Conservation (phyloP, 768 basidiomycete genomes). For the Termitomyces sp. region DNA sequence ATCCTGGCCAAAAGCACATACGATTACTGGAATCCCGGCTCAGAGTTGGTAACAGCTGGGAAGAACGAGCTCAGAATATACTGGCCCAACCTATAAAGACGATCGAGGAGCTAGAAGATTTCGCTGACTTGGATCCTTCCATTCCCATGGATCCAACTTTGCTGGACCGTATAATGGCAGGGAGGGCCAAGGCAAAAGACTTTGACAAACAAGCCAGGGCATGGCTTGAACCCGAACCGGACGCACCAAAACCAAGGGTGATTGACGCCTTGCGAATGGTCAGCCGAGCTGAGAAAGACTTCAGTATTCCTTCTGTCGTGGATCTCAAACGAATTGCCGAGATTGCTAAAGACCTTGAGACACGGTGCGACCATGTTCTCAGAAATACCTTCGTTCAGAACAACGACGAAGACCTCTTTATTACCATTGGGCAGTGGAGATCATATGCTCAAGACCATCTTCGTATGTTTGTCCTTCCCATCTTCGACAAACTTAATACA, state of each 20-base stretch:
- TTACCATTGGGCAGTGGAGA: conserved; percentile 70
- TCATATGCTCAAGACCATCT: conserved; percentile 68
- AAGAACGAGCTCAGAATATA: conserved; percentile 58
- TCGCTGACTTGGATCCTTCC: conserved; percentile 56
- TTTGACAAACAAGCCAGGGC: conserved; percentile 73
- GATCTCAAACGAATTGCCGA: conserved; percentile 68
- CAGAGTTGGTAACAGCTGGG: conserved; percentile 73
- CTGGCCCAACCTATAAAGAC: conserved; percentile 69
- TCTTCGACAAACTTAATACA: conserved; percentile 65
- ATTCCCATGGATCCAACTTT: conserved; percentile 69
- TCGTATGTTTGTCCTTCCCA: conserved; percentile 65
- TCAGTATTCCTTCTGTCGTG: conserved; percentile 58
- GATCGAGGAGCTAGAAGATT: conserved; percentile 71
- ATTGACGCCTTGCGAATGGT: conserved; percentile 68
- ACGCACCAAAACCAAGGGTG: conserved; percentile 54
- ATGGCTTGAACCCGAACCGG: conserved; percentile 59
- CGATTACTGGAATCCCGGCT: conserved; percentile 59
- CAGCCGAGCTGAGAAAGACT: conserved; percentile 71
- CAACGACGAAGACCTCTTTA: conserved; percentile 61
- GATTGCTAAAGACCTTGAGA: conserved; percentile 75
- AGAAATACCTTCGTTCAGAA: conserved; percentile 51
- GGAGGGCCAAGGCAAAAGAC: conserved; percentile 68
- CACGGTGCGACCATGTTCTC: conserved; percentile 68
- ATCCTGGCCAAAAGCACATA: conserved; percentile 60
- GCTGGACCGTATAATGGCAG: conserved; percentile 57